Evolutionary conservation across 2,329 filamentous ascomycete genomes (phyloP).

Genomic region (Hypoxylon sp.): DNA sequence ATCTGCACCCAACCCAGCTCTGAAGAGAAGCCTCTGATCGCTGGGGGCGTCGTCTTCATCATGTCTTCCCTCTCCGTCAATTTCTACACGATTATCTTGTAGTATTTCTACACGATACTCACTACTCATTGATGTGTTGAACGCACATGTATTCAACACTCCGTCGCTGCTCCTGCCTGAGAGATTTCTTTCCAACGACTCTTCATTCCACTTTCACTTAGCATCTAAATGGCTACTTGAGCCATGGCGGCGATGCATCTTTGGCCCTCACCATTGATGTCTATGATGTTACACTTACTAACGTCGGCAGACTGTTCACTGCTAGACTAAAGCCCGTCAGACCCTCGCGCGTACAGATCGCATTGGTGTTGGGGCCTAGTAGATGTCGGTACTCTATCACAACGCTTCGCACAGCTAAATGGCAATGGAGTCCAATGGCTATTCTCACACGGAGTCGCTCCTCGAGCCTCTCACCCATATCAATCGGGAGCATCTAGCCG

Average conservation of each 20-base stretch:
- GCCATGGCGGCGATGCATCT: slow-evolving; percentile 34
- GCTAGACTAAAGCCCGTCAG: slow-evolving; percentile 29
- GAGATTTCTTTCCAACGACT: slow-evolving; percentile 4
- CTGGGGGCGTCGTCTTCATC: slow-evolving; percentile 10
- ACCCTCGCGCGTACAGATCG: slow-evolving; percentile 33
- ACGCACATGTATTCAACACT: too few species aligned
- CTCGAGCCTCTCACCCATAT: slow-evolving; percentile 54
- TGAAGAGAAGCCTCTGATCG: slow-evolving; percentile 22
- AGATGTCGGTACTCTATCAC: slow-evolving; percentile 44
- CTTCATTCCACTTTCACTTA: not conserved
- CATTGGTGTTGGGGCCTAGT: slow-evolving; percentile 40
- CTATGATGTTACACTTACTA: slow-evolving; percentile 30
- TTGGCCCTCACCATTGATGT: slow-evolving; percentile 16
- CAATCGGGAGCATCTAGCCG: slow-evolving; percentile 55
- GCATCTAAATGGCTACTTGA: slow-evolving; percentile 5
- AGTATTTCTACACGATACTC: slow-evolving; percentile 6
- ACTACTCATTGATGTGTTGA: slow-evolving; percentile 8
- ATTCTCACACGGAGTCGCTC: slow-evolving; percentile 53
- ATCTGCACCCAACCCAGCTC: slow-evolving; percentile 18
- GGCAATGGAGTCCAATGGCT: slow-evolving; percentile 55
- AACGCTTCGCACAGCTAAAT: slow-evolving; percentile 35
- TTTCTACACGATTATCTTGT: slow-evolving; percentile 2
- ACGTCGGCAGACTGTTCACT: slow-evolving; percentile 40
- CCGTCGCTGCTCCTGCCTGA: not conserved
- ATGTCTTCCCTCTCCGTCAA: slow-evolving; percentile 7